Conservation (phyloP, 305 asterid species). For the Plantago lanceolata region DNA sequence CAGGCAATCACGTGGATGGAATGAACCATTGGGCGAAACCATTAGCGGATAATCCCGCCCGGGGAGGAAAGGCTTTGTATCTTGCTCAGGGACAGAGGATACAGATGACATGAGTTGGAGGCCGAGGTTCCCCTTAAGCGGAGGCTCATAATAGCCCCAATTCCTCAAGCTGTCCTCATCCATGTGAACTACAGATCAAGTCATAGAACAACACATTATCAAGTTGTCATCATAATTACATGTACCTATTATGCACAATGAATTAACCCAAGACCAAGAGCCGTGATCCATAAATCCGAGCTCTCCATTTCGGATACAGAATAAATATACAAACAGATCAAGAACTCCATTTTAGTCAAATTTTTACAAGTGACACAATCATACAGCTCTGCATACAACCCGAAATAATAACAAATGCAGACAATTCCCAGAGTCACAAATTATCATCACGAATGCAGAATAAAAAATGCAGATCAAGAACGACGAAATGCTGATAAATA, state of each 20-base stretch:
- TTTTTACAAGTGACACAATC: too few species aligned
- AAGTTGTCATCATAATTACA: conserved; percentile 20
- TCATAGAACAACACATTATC: conserved; percentile 26
- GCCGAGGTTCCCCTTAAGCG: conserved; percentile 54
- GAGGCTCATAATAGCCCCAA: conserved; percentile 94
- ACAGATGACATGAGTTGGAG: conserved; percentile 80
- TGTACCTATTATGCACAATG: conserved; percentile 3
- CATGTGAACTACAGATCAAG: conserved; percentile 50
- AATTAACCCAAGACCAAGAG: too few species aligned
- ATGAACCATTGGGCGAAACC: conserved; percentile 67
- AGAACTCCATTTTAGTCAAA: too few species aligned
- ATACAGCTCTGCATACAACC: too few species aligned
- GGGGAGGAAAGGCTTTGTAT: conserved; percentile 56
- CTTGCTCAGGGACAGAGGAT: conserved; percentile 65
- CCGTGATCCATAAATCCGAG: too few species aligned
- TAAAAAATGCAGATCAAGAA: too few species aligned
- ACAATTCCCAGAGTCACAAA: too few species aligned
- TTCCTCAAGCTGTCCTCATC: conserved; percentile 87
- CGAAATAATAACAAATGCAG: too few species aligned
- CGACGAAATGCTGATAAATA: too few species aligned
- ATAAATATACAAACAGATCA: conserved; percentile 6
- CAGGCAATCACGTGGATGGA: conserved; percentile 56
- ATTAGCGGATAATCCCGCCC: conserved; percentile 54
- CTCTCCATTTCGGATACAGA: too few species aligned
- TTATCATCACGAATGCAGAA: too few species aligned